Percentiles rank a stretch among this genome's conserved stretches.
Evolutionary conservation across 2,329 filamentous ascomycete species (phyloP).

Genomic region (Ophiostoma piceae): DNA sequence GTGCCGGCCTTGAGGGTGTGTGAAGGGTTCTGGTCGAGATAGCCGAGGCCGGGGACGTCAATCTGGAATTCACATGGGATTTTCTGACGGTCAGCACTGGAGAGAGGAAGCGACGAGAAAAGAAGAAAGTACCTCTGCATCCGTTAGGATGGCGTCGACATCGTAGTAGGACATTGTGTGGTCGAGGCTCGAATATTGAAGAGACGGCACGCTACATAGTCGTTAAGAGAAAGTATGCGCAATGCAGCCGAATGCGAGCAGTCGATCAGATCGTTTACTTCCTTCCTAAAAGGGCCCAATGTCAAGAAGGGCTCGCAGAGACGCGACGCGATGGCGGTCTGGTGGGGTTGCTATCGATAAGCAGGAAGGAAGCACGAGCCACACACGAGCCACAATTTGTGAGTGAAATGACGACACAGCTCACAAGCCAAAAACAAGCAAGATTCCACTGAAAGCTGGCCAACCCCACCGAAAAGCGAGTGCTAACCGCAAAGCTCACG

Average conservation of each 20-base stretch:
- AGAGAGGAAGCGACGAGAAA: not conserved
- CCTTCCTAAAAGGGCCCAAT: slow-evolving; percentile 7
- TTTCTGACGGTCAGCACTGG: slow-evolving; percentile 49
- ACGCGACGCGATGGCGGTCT: slow-evolving; percentile 18
- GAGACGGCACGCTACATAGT: slow-evolving; percentile 7
- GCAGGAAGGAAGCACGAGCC: not conserved
- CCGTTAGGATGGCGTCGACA: slow-evolving; percentile 76
- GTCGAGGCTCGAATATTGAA: not conserved
- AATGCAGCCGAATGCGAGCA: not conserved
- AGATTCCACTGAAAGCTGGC: not conserved
- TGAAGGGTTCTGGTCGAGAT: slow-evolving; percentile 75
- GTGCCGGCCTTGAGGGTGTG: slow-evolving; percentile 72
- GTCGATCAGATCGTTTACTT: not conserved
- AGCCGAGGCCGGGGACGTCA: slow-evolving; percentile 78
- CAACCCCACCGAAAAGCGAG: not conserved
- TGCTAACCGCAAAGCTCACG: not conserved
- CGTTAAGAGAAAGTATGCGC: not conserved
- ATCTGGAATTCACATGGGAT: slow-evolving; percentile 92
- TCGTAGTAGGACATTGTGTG: slow-evolving; percentile 70
- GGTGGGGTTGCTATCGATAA: not conserved
- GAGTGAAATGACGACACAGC: slow-evolving; percentile 20
- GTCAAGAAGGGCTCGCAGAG: slow-evolving; percentile 2
- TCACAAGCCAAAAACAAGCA: not conserved
- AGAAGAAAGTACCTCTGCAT: slow-evolving; percentile 59
- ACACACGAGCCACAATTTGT: slow-evolving; percentile 16